Evolutionary conservation across 192 early-diverging fungal species (phyloP).

Genomic region (Coemansia sp.): DNA sequence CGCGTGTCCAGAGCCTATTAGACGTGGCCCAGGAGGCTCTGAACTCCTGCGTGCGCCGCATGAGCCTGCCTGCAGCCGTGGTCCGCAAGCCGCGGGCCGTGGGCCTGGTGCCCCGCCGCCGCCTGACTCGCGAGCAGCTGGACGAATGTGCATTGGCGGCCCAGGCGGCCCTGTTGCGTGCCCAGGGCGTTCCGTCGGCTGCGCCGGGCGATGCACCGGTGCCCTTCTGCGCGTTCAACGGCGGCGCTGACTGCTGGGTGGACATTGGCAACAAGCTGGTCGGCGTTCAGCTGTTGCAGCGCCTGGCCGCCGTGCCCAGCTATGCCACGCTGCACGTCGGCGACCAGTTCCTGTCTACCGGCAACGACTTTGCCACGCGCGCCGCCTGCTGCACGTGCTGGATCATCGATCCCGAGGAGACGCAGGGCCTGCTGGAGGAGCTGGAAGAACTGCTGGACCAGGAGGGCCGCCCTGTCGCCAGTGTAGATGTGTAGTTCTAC

Average conservation of each 20-base stretch:
- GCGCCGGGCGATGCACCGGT: constrained; percentile 53
- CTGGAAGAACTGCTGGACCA: constrained; percentile 37
- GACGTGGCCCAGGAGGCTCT: constrained; percentile 72
- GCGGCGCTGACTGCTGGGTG: constrained; percentile 86
- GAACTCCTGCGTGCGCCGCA: constrained; percentile 52
- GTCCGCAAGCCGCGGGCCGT: constrained; percentile 77
- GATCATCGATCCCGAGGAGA: constrained; percentile 86
- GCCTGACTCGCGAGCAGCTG: constrained; percentile 72
- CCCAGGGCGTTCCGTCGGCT: constrained; percentile 51
- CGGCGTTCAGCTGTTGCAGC: constrained; percentile 76
- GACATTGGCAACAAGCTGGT: constrained; percentile 94
- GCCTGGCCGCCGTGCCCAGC: constrained; percentile 54
- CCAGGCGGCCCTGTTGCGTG: constrained; percentile 58
- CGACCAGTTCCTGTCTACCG: constrained; percentile 88
- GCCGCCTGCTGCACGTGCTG: constrained; percentile 80
- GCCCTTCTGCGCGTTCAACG: constrained; percentile 92
- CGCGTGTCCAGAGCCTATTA: constrained; percentile 56
- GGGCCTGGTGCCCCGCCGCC: constrained; percentile 55
- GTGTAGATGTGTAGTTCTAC: too few species aligned
- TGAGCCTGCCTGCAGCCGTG: constrained; percentile 62
- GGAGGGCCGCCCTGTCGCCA: too few species aligned
- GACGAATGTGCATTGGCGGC: constrained; percentile 81
- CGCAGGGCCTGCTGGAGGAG: constrained; percentile 64
- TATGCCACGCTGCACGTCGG: constrained; percentile 76
- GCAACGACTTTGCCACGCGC: constrained; percentile 84